These are phyloP conservation scores for Lactifluus volemus DNA, from an alignment of 768 basidiomycete genomes.

Conservation along the genomic window DNA sequence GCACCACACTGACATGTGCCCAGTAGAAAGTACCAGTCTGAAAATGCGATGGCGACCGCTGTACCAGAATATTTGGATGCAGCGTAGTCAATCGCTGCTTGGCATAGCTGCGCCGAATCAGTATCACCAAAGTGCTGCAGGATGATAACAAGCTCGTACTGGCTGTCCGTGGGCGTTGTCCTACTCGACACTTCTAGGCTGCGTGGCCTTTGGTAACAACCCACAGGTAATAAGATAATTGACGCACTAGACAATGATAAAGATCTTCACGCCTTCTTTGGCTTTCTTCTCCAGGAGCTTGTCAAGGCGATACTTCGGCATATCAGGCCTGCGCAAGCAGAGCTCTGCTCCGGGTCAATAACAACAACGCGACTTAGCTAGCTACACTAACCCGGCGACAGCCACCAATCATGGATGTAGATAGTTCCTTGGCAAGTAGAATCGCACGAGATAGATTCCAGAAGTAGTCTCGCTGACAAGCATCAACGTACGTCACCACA, in stretches of 20 bases:
- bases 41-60: constrained; percentile 95
- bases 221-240: not conserved
- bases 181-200: constrained; percentile 94
- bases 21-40: constrained; percentile 97
- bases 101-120: constrained; percentile 49
- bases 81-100: constrained; percentile 73
- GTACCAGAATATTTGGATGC: constrained; percentile 92
- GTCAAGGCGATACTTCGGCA: constrained; percentile 83
- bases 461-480: constrained; percentile 81
- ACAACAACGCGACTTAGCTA: not conserved
- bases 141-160: constrained; percentile 36
- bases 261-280: constrained; percentile 91
- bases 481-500: not conserved
- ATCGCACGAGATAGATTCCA: constrained; percentile 95
- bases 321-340: constrained; percentile 74
- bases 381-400: constrained; percentile 60
- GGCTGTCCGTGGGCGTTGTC: constrained; percentile 92
- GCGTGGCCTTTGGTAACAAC: constrained; percentile 1
- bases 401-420: constrained; percentile 99
- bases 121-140: not conserved
- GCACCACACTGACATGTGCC: constrained; percentile 70
- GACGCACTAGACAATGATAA: constrained; percentile 85
- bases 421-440: constrained; percentile 80
- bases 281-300: constrained; percentile 82
- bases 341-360: constrained; percentile 43